These are phyloP conservation scores for Aureobasidium sp. DNA, from an alignment of 2,329 filamentous ascomycete genomes.

Conservation along the genomic window DNA sequence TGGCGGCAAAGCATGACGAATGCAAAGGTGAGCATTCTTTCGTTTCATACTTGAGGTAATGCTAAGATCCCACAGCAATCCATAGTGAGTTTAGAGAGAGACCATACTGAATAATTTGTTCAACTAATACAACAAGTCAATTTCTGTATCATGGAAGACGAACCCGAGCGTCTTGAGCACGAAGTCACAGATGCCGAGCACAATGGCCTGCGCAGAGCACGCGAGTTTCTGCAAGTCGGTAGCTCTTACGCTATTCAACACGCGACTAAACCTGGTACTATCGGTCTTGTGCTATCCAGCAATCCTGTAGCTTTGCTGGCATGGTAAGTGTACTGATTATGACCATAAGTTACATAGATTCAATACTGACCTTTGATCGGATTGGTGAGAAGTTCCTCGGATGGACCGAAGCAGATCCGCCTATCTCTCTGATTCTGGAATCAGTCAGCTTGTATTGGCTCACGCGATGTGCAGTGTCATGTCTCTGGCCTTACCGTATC, in stretches of 20 bases:
- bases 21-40: conserved; percentile 38
- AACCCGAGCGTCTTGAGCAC: conserved; percentile 16
- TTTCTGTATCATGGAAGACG: conserved; percentile 21
- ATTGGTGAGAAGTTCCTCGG: conserved; percentile 50
- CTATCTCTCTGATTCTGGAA: conserved; percentile 37
- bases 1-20: conserved; percentile 36
- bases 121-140: background rate
- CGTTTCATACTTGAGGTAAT: background rate
- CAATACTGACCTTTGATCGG: conserved; percentile 23
- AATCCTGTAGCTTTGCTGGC: conserved; percentile 49
- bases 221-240: conserved; percentile 31
- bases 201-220: conserved; percentile 27
- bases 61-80: background rate
- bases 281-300: conserved; percentile 46
- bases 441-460: conserved; percentile 49
- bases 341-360: too few species aligned
- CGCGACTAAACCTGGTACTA: conserved; percentile 46
- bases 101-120: background rate
- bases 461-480: conserved; percentile 31
- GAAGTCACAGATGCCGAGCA: conserved; percentile 30
- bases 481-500: conserved; percentile 43
- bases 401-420: conserved; percentile 42
- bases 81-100: background rate
- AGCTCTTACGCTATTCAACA: conserved; percentile 49
- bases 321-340: conserved; percentile 30